Conservation (phyloP, 2,329 filamentous ascomycete species). For the Chaetomiaceae sp. region DNA sequence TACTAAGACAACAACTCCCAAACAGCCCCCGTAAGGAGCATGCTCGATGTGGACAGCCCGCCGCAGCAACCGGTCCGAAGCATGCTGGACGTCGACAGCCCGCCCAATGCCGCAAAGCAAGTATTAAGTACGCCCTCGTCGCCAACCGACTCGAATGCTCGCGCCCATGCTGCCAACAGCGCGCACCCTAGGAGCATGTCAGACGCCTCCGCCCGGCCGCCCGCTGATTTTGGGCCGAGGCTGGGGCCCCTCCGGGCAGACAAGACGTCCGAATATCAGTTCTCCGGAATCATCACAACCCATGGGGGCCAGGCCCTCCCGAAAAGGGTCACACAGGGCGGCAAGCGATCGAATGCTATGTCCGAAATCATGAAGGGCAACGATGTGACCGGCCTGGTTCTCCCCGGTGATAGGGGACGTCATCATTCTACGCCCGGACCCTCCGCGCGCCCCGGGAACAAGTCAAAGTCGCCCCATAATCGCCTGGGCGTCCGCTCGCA, state of each 20-base stretch:
- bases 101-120: constrained; percentile 29
- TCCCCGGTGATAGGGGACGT: constrained; percentile 45
- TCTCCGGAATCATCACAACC: constrained; percentile 54
- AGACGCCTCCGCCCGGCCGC: constrained; percentile 47
- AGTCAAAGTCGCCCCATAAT: constrained; percentile 53
- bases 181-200: constrained; percentile 50
- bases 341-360: constrained; percentile 39
- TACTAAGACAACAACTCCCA: constrained; percentile 35
- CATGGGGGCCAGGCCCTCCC: constrained; percentile 46
- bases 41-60: constrained; percentile 56
- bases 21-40: constrained; percentile 50
- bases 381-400: constrained; percentile 47
- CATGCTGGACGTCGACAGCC: constrained; percentile 48
- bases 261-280: constrained; percentile 55
- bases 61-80: constrained; percentile 43
- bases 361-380: constrained; percentile 51
- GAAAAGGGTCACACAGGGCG: constrained; percentile 49
- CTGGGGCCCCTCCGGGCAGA: constrained; percentile 34
- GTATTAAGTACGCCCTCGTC: constrained; percentile 45
- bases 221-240: constrained; percentile 44
- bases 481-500: constrained; percentile 47
- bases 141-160: constrained; percentile 40
- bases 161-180: constrained; percentile 29
- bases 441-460: constrained; percentile 35
- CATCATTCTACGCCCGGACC: constrained; percentile 37